Percentiles rank a stretch among this genome's conserved stretches.
phyloP scores from a whole-genome alignment of 148 eudicot genomes.

The Rhododendron molle region DNA sequence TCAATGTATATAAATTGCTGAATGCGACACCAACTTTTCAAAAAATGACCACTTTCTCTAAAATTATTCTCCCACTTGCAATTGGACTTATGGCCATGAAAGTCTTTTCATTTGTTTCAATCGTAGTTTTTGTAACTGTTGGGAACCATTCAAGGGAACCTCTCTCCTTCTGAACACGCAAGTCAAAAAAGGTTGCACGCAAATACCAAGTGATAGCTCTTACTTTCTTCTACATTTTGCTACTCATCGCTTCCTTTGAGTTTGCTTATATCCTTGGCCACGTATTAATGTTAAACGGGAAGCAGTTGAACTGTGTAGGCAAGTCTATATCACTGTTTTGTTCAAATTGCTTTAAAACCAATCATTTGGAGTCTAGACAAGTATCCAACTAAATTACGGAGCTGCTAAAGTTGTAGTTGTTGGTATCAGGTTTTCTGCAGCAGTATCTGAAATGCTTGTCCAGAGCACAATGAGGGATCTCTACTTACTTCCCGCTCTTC shows the following conservation, averaged over 20 bases:
- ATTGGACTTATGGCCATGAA: not conserved
- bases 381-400: not conserved
- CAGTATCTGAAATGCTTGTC: conserved; percentile 83
- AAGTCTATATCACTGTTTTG: not conserved
- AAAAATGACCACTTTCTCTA: not conserved
- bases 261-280: not conserved
- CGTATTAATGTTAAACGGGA: not conserved
- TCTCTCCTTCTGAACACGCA: not conserved
- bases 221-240: not conserved
- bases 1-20: not conserved
- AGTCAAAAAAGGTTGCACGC: not conserved
- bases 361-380: not conserved
- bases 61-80: not conserved
- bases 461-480: conserved; percentile 77
- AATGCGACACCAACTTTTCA: not conserved
- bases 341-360: not conserved
- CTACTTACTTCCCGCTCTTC: conserved; percentile 75
- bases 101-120: not conserved
- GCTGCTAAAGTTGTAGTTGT: not conserved
- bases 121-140: not conserved
- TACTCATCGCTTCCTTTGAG: not conserved
- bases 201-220: not conserved
- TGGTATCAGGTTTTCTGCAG: conserved; percentile 50
- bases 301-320: not conserved
- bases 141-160: not conserved